Base-by-base conservation (phyloP, 257 asterid genomes). In the Sherardia arvensis region DNA sequence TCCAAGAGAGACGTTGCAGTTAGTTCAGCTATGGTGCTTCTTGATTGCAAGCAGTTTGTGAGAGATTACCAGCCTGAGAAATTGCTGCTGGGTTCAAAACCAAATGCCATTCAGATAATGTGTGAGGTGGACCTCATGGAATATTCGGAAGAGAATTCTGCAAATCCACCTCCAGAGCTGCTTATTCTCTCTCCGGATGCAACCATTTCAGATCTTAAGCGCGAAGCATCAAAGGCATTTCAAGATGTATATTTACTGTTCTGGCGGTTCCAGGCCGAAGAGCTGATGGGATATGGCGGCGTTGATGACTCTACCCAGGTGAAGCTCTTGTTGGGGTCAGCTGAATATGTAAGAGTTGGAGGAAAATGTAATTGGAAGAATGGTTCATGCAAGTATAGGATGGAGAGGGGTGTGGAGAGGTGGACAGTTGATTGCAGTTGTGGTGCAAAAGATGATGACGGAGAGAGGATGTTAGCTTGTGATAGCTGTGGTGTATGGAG, bases 401-500 rank as follows among this genome's bases (percentile, higher is more conserved):
- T 84, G 95, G 99, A 92, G 45, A 79, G 95, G 78, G 99, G 99
- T 7, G 47, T 81, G 0, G 99, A 92, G 65, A 84, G 91, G 65
- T 92, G 99, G 99, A 78, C 85, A 0, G 96, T 92, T 69, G 99
- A 87, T 61, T 92, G 99, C 72, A 47, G 67, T 9, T 92, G 99
- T 34, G 97, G 99, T 1, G 97, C 99, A 0, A 84, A 69, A 77
- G 99, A 92, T 29, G 99, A 92, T 4, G 99, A 92, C 15, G 99
- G 99, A 5, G 99, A 92, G 81, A 73, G 97, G 36, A 92, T 92
- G 99, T 63, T 89, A 81, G 96, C 99, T 8, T 92, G 99, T 61
- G 99, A 92, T 40, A 83, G 72, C 0, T 92, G 99, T 49, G 80
- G 95, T 55, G 81, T 87, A 60, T 92, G 99, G 99, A 93, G 84